Percentiles rank a stretch among this genome's conserved stretches.
Evolutionary conservation across 106 monocot genomes (phyloP).

Genomic region (Apostasia shenzhenica): DNA sequence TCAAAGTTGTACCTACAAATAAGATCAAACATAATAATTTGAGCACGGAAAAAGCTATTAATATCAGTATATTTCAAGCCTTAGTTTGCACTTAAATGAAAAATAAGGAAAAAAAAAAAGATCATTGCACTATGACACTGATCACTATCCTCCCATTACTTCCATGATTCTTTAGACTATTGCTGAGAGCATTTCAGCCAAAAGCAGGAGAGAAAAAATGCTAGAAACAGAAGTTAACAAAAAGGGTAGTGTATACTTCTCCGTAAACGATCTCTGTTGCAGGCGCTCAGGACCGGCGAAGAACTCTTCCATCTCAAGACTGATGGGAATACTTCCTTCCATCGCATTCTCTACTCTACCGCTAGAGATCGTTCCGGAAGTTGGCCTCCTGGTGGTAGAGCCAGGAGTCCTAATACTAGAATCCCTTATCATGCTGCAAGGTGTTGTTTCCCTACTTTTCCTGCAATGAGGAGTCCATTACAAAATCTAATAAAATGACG

Average conservation of each 20-base stretch:
- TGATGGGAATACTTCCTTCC: conserved; percentile 28
- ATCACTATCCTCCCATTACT: too few relatives aligned
- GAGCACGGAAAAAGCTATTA: neutral
- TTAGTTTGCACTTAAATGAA: neutral
- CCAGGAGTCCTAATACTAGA: conserved; percentile 38
- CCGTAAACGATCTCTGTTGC: conserved; percentile 50
- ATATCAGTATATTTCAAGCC: neutral
- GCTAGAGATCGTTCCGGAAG: conserved; percentile 10
- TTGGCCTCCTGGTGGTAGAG: conserved; percentile 37
- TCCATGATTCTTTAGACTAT: too few relatives aligned
- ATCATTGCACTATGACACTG: neutral
- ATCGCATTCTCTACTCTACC: conserved; percentile 15
- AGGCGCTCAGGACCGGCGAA: conserved; percentile 57
- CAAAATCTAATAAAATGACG: neutral
- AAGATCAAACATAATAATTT: neutral
- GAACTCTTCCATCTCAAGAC: conserved; percentile 69
- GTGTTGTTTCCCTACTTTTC: conserved; percentile 64
- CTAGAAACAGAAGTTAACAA: neutral
- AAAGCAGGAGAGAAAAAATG: neutral
- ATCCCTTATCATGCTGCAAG: conserved; percentile 64
- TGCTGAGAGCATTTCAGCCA: neutral
- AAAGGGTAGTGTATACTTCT: conserved; percentile 38
- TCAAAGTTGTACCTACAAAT: conserved; percentile 63
- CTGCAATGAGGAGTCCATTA: conserved; percentile 21
- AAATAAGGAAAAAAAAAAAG: neutral